Evolutionary conservation across 805 yeast genomes (phyloP).

Genomic region (Myxozyma melibiosi): DNA sequence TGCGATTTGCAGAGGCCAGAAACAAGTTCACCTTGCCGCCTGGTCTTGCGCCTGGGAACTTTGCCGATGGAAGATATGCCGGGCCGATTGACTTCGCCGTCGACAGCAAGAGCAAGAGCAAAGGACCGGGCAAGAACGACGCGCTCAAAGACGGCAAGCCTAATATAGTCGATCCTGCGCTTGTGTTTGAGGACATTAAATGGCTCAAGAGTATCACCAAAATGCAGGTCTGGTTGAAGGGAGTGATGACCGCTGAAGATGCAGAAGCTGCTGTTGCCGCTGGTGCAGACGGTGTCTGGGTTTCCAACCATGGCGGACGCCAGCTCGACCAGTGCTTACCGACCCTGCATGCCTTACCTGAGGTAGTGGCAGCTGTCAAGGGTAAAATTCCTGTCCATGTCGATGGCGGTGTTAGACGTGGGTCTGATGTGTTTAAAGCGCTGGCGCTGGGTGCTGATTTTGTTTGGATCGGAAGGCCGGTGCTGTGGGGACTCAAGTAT

Average conservation of each 20-base stretch:
- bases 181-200: conserved; percentile 36
- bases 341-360: conserved; percentile 65
- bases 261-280: conserved; percentile 58
- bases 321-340: conserved; percentile 67
- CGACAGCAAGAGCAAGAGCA: conserved; percentile 23
- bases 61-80: conserved; percentile 26
- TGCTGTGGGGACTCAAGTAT: conserved; percentile 64
- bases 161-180: conserved; percentile 31
- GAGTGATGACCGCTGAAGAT: conserved; percentile 69
- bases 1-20: conserved; percentile 52
- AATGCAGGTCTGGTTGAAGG: conserved; percentile 59
- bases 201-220: conserved; percentile 42
- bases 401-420: conserved; percentile 73
- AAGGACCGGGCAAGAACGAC: conserved; percentile 25
- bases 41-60: conserved; percentile 39
- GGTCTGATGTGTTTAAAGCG: conserved; percentile 67
- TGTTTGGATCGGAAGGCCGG: conserved; percentile 67
- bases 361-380: conserved; percentile 46
- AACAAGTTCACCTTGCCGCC: conserved; percentile 36
- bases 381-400: conserved; percentile 59
- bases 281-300: conserved; percentile 63
- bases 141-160: conserved; percentile 17
- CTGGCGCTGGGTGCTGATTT: conserved; percentile 70
- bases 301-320: conserved; percentile 78
- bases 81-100: conserved; percentile 30